Base-by-base conservation (phyloP, 306 rosid genomes). In the Fragaria vesca region DNA sequence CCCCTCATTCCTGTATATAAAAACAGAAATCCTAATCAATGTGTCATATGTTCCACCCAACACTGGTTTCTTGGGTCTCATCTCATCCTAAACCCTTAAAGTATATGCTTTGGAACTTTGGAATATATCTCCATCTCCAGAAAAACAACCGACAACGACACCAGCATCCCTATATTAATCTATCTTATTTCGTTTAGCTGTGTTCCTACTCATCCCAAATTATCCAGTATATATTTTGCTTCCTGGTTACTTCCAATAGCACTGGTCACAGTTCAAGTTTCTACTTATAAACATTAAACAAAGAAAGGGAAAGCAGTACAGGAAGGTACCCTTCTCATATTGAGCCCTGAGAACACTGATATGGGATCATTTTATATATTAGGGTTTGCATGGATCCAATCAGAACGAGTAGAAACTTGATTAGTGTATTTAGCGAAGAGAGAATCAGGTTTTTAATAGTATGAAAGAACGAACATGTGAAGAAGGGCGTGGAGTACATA, bases 61-160 rank as follows among this genome's bases (percentile, higher is more conserved):
- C 66, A 54, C n/a, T 21, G 76, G 4, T 60, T 58, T 74, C 77
- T 60, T 60, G 69, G 78, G 55, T 57, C 69, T 40, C 51, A 18
- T 57, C 69, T 40, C 51, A 18, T 74, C 43, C 21, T 13, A 4
- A 28, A 13, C 4, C 11, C 2, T 42, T 26, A 61, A 2, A 55
- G 67, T 16, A 73, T 55, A 40, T 55, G 77, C 78, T 43, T 43
- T 17, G 78, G 69, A n/a, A 8, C 34, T 60, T 3, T 18, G 69
- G 57, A 74, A 17, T 43, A 57, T 54, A n/a, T 26, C 11, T 17
- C 66, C 10, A 5, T 0, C n/a, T 48, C 34, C 57, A 68, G 24
- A 48, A 43, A 57, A 73, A 42, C 69, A 74, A 60, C 69, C 43
- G 43, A 17, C 69, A 60, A 40, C 1, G 58, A 74, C 78, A 74